Evolutionary conservation across 73 alveolate species (phyloP), one percentile per base, ranked within the genome.

Genomic region (Paramecium sonneborni): DNA sequence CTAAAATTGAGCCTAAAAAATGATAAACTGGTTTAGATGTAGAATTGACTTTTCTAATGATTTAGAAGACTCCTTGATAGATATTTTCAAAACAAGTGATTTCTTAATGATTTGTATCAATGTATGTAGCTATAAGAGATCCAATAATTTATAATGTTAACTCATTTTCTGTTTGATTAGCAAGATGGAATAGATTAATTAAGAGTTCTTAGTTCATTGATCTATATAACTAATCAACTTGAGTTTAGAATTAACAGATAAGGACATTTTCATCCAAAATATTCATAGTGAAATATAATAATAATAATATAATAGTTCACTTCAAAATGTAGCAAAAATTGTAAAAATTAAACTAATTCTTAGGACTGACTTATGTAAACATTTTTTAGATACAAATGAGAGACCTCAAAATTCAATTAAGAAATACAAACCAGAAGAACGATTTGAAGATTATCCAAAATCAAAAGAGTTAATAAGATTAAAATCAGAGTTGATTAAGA

Each of bases 401-500:
- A 18, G 94, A 28, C 94, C 94, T 1, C 28, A 88, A 37, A 88
- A 88, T 88, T 72, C 55, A 10, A 70, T 88, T 6, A 88, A 69
- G 94, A 88, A 88, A 41, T 69, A 69, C 34, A 76, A 82, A 11
- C 94, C 94, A 44, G 94, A 88, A 44, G 94, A 88, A 57, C 52
- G 94, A 43, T 88, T 88, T 88, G 57, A 69, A 88, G 94, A 88
- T 23, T 96, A 96, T 87, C 99, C 99, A 34, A 96, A 96, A 92
- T 69, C 93, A 76, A 94, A 96, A 88, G 97, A 96, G 86, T 85
- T 96, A 76, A 95, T 96, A 14, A 91, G 94, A 92, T 70, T 93
- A 85, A 97, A 97, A 93, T 93, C 88, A 86, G 98, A 97, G 62
- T 93, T 97, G 35, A 92, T 95, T 14, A 92, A 95, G 89, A 94